Evolutionary conservation across 148 eudicot genomes (phyloP).

Genomic region (Chenopodium album): DNA sequence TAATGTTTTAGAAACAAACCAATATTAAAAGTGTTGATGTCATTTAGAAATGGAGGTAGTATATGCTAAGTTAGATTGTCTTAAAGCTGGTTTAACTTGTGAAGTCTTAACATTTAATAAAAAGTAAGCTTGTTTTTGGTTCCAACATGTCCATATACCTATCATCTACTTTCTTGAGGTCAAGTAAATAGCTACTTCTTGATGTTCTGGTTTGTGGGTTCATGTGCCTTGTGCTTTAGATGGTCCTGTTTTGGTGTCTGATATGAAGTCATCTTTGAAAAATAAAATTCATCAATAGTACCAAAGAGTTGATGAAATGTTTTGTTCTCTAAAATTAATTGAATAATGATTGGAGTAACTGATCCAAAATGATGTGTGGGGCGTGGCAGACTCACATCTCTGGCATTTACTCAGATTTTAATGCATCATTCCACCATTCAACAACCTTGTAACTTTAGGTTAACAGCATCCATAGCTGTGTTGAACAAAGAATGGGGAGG

Average conservation of each 20-base stretch:
- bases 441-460: too few relatives aligned
- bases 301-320: neutral
- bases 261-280: neutral
- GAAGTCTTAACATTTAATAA: neutral
- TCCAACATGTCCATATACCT: neutral
- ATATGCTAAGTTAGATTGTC: neutral
- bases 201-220: neutral
- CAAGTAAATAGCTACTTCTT: neutral
- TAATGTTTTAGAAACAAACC: too few relatives aligned
- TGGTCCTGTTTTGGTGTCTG: neutral
- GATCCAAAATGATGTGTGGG: neutral
- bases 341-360: too few relatives aligned
- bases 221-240: neutral
- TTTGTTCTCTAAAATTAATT: neutral
- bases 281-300: neutral
- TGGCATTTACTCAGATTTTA: neutral
- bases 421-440: neutral
- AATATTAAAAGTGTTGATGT: too few relatives aligned
- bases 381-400: neutral
- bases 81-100: neutral
- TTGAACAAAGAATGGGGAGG: too few relatives aligned
- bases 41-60: too few relatives aligned
- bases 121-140: neutral
- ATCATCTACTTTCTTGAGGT: neutral
- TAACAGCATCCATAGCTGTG: too few relatives aligned